Evolutionary conservation across 805 yeast genomes (phyloP).

Genomic region (Candida hungchunana): DNA sequence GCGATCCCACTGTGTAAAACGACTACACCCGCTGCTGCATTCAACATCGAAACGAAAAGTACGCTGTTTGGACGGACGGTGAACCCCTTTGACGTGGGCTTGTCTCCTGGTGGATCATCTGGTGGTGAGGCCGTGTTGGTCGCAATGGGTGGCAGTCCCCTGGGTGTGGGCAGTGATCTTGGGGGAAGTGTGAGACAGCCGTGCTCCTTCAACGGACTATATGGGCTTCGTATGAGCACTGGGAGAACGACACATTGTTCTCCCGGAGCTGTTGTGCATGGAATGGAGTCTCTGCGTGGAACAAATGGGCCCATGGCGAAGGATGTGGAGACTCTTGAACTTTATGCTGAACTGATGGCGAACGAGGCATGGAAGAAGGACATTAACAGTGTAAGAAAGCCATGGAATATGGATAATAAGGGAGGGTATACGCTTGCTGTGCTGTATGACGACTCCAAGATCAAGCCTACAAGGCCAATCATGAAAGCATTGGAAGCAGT

Average conservation of each 20-base stretch:
- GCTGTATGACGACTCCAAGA: slow-evolving; percentile 37
- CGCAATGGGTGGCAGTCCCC: slow-evolving; percentile 38
- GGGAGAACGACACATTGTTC: slow-evolving; percentile 35
- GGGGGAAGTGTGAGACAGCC: slow-evolving; percentile 52
- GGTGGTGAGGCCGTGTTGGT: slow-evolving; percentile 53
- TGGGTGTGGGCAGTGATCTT: slow-evolving; percentile 54
- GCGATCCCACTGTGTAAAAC: slow-evolving; percentile 54
- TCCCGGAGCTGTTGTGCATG: slow-evolving; percentile 17
- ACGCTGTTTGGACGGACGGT: slow-evolving; percentile 41
- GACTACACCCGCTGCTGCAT: slow-evolving; percentile 45
- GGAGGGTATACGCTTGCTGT: slow-evolving; percentile 37
- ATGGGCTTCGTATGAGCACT: slow-evolving; percentile 40
- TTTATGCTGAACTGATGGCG: slow-evolving; percentile 29
- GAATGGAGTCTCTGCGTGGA: slow-evolving; percentile 31
- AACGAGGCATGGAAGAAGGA: slow-evolving; percentile 41
- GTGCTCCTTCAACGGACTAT: slow-evolving; percentile 38
- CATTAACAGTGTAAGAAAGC: slow-evolving; percentile 34
- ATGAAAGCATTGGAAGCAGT: slow-evolving; percentile 37
- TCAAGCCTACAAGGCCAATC: slow-evolving; percentile 50
- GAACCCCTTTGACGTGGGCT: slow-evolving; percentile 38
- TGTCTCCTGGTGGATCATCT: slow-evolving; percentile 51
- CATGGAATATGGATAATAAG: slow-evolving; percentile 38
- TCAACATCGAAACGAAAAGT: slow-evolving; percentile 42
- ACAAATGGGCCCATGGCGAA: slow-evolving; percentile 46
- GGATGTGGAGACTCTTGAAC: slow-evolving; percentile 33